Conservation (phyloP, 2,329 filamentous ascomycete genomes). For the Niveomyces coronatus region DNA sequence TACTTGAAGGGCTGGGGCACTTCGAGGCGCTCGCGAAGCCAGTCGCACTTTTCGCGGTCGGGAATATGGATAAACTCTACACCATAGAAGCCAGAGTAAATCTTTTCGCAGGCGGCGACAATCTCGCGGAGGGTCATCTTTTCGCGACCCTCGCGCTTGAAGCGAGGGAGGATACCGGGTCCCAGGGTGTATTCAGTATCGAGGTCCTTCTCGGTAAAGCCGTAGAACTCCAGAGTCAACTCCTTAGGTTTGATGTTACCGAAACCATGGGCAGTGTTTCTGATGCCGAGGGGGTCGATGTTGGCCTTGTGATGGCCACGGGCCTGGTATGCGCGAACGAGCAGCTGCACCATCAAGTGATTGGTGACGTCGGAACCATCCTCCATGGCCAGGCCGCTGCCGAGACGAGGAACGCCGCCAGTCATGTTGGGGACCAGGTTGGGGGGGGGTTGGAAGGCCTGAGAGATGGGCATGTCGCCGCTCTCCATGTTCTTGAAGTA, state of each 20-base stretch:
- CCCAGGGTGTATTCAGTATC: slow-evolving; percentile 87
- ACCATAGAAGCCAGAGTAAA: slow-evolving; percentile 96
- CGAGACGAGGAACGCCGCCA: slow-evolving; percentile 64
- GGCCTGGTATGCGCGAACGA: slow-evolving; percentile 95
- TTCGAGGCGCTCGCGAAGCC: slow-evolving; percentile 91
- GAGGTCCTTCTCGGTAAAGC: slow-evolving; percentile 89
- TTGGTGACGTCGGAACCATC: slow-evolving; percentile 79
- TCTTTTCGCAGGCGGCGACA: slow-evolving; percentile 80
- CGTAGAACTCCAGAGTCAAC: slow-evolving; percentile 84
- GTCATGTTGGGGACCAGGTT: slow-evolving; percentile 77
- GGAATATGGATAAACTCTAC: slow-evolving; percentile 99
- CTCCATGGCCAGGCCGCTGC: slow-evolving; percentile 56
- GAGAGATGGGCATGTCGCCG: slow-evolving; percentile 93
- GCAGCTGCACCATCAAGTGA: slow-evolving; percentile 94
- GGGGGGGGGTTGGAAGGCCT: slow-evolving; percentile 92
- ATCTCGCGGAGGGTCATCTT: slow-evolving; percentile 98
- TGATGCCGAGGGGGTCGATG: slow-evolving; percentile 91
- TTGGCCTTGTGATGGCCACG: slow-evolving; percentile 97
- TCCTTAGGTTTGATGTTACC: slow-evolving; percentile 86
- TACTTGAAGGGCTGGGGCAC: slow-evolving; percentile 94
- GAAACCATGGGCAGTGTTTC: slow-evolving; percentile 63
- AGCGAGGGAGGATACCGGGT: slow-evolving; percentile 88
- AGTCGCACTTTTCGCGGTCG: slow-evolving; percentile 94
- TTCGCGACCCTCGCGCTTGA: slow-evolving; percentile 76
- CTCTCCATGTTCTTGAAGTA: slow-evolving; percentile 99